Base-by-base conservation (phyloP, 2,329 filamentous ascomycete species). In the Penicillium hesseltinei region DNA sequence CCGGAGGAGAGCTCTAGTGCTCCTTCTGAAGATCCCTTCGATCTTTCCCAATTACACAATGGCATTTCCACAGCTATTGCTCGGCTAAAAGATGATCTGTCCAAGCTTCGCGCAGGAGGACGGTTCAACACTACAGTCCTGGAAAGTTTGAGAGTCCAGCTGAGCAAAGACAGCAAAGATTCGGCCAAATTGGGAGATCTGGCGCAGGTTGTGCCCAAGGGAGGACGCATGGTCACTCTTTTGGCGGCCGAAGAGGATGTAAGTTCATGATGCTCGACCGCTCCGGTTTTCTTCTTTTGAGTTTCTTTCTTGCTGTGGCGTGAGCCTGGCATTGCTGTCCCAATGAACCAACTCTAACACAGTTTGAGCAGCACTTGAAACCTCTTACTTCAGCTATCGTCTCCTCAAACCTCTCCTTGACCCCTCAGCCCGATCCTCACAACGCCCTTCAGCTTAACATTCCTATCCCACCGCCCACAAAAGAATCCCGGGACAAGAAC, bases 191-290 rank as follows among this genome's bases (percentile, higher is more conserved):
- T 90, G 50, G 80, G 81, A 10, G 86, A 89, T 67, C 67, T 90
- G 56, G 87, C 86, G 3, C 87, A 88, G 68, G 84, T 90, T 17
- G 77, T 89, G 39, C 84, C 85, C 0, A 86, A 87, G 66, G 86
- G 81, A 27, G 80, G 86, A 11, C 74, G 86, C 54, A 80, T 79
- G 64, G 71, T 89, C 31, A 82, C 84, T 57, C 77, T 90, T n/a
- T 70, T 88, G 23, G 84, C 84, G 39, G 83, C 85, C 15, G 88
- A 90, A 66, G 81, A 84, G 66, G 82, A 84, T 58, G 86, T 88
- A 69, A 65, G 80, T 77, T 62, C 10, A 19, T 27, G 17, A 36
- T 27, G 55, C 11, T 46, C 38, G 39, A 31, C 40, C n/a, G 25
- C n/a, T 21, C 27, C 21, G 21, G 11, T 35, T 43, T 33, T 21